Evolutionary conservation across 1,139 yeast species (phyloP).

Genomic region (Saccharomyces pastorianus): DNA sequence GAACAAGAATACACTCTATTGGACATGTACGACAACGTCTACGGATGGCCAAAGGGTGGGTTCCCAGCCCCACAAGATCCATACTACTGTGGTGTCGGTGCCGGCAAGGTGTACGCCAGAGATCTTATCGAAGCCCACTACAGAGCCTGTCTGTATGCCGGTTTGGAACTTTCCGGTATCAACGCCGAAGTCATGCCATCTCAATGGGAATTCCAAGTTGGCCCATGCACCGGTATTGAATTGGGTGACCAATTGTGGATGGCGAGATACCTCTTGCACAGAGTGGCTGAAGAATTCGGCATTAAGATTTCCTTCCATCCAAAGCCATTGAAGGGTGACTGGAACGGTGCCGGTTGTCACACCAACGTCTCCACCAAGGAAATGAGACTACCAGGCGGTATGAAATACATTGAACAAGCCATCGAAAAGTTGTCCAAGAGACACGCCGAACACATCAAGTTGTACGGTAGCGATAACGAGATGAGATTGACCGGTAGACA

Average conservation of each 20-base stretch:
- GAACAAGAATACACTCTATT: conserved; percentile 98
- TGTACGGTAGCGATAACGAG: conserved; percentile 93
- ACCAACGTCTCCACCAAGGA: conserved; percentile 89
- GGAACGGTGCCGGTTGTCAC: conserved; percentile 99
- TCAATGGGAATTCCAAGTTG: conserved; percentile 99
- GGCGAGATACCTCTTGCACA: conserved; percentile 83
- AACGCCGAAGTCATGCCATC: conserved; percentile 99
- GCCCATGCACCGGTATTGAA: conserved; percentile 89
- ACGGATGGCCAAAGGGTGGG: conserved; percentile 99
- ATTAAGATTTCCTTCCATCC: conserved; percentile 98
- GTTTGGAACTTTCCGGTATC: conserved; percentile 85
- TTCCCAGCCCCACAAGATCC: conserved; percentile 99
- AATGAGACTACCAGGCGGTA: conserved; percentile 95
- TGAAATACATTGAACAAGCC: conserved; percentile 87
- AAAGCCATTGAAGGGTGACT: conserved; percentile 96
- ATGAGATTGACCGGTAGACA: conserved; percentile 95
- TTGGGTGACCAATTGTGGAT: conserved; percentile 98
- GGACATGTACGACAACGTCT: conserved; percentile 81
- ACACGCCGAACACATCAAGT: conserved; percentile 91
- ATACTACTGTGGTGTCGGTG: conserved; percentile 99
- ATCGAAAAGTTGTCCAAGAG: conserved; percentile 90
- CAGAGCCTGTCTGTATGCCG: conserved; percentile 93
- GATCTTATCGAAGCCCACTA: conserved; percentile 98
- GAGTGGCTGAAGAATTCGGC: conserved; percentile 98
- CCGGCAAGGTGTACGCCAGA: conserved; percentile 96